A percentile compares a stretch with the other conserved stretches of the same genome.
phyloP scores from a whole-genome alignment of 1,284 basidiomycete genomes.

The Apiotrichum siamense region DNA sequence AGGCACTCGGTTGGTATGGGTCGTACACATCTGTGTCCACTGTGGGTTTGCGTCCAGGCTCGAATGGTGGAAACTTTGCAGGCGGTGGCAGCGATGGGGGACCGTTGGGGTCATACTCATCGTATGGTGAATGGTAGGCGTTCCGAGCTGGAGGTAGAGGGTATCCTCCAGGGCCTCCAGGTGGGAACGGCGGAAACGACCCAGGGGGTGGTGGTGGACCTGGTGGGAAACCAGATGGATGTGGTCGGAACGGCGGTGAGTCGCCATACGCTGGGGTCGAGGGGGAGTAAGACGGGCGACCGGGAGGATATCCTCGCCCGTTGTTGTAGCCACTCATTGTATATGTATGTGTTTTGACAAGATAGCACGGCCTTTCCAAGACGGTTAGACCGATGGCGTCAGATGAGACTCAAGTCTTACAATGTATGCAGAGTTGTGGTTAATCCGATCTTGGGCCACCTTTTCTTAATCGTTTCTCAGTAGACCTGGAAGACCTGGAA shows the following conservation, averaged over 20 bases:
- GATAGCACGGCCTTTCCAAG: background rate
- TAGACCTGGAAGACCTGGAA: too few relatives aligned
- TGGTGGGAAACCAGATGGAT: conserved; percentile 9
- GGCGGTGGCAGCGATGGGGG: conserved; percentile 17
- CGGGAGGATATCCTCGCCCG: conserved; percentile 5
- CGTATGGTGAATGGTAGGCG: conserved; percentile 15
- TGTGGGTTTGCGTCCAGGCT: conserved; percentile 19
- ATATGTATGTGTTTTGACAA: background rate
- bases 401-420: background rate
- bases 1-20: conserved; percentile 30
- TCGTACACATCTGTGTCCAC: conserved; percentile 34
- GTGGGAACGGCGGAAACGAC: conserved; percentile 24
- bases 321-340: conserved; percentile 22
- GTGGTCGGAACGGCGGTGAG: background rate
- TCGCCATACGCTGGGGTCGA: conserved; percentile 13
- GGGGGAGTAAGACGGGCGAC: background rate
- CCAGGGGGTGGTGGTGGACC: conserved; percentile 19
- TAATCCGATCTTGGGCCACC: background rate
- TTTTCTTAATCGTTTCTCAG: background rate
- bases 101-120: conserved; percentile 13
- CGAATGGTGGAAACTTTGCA: conserved; percentile 8
- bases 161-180: background rate
- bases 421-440: background rate
- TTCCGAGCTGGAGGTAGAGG: background rate
- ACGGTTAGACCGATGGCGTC: background rate